These are phyloP conservation scores for Candida boleticola DNA, from an alignment of 805 yeast species.

Conservation along the genomic window DNA sequence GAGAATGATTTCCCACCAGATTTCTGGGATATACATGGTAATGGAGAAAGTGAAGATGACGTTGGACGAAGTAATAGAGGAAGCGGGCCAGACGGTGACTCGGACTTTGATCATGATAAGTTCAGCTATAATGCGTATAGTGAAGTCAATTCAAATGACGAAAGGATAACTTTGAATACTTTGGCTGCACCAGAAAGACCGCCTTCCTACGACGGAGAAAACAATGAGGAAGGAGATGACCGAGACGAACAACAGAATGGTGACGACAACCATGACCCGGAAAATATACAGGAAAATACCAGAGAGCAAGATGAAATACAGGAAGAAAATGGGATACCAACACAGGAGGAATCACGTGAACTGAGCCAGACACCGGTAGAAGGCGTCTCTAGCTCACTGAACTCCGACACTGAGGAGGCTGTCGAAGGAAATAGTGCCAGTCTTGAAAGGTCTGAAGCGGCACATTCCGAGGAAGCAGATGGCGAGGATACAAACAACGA, in stretches of 20 bases:
- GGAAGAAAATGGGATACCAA: not conserved
- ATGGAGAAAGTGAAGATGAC: conserved; percentile 9
- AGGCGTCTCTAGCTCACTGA: too few relatives aligned
- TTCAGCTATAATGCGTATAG: conserved; percentile 39
- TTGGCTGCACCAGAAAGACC: conserved; percentile 34
- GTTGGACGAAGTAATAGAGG: not conserved
- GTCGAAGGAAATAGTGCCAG: not conserved
- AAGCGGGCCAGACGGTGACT: conserved; percentile 3
- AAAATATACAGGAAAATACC: not conserved
- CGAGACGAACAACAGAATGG: conserved; percentile 1
- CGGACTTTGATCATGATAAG: conserved; percentile 24
- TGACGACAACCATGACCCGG: not conserved
- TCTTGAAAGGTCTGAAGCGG: not conserved
- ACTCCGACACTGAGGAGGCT: conserved; percentile 1
- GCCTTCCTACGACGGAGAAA: conserved; percentile 30
- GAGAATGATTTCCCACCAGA: conserved; percentile 57
- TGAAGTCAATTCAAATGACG: conserved; percentile 37
- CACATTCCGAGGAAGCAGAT: not conserved
- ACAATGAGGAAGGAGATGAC: conserved; percentile 1
- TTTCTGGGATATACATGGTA: conserved; percentile 43
- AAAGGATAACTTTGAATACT: conserved; percentile 41
- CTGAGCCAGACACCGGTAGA: too few relatives aligned
- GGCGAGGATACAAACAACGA: not conserved
- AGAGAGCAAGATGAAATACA: not conserved
- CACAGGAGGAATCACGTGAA: not conserved